Base-by-base conservation (phyloP, 1,284 basidiomycete genomes). In the Moesziomyces antarcticus region DNA sequence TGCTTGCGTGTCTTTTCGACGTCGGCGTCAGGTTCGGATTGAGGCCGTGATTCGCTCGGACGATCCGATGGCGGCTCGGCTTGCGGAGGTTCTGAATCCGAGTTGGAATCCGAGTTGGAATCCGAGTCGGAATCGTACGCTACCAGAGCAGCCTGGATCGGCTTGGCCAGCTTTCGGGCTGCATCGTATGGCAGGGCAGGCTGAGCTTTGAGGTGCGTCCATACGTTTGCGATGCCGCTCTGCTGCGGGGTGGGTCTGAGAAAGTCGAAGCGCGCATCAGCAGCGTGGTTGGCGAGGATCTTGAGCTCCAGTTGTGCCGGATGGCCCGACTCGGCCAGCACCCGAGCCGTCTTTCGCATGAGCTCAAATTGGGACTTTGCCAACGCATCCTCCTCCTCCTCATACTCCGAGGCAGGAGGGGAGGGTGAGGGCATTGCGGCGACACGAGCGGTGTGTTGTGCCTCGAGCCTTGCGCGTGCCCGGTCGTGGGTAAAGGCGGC, bases 221-320 rank as follows among this genome's bases (percentile, higher is more conserved):
- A 33, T 13, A 33, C 30, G 11, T 10, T 11, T 33, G 30, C 30
- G 11, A 33, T 33, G 30, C 11, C 10, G 11, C 30, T 33, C 10
- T 33, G 30, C 10, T 33, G 30, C 30, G 10, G 30, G 2, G 10
- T 33, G 30, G 30, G 30, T 33, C 30, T 10, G 30, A 95, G 84
- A 82, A 94, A 95, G 0, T 90, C 88, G 79, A 95, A 94, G 1
- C 88, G 75, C 79, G 86, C 81, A 90, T 93, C 70, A 81, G 60
- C 85, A 0, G 91, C 90, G 76, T 94, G 89, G 75, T 94, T 93
- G 6, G 93, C 90, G 5, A 94, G 85, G 64, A 95, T 94, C n/a
- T 92, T 89, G 87, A 93, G 90, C 84, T 93, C 92, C 16, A 94
- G 87, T 66, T 92, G 88, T 0, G 89, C 88, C 6, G 91, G 87